Evolutionary conservation across 2,329 filamentous ascomycete genomes (phyloP).

Genomic region (Ceratocystis huliohia): DNA sequence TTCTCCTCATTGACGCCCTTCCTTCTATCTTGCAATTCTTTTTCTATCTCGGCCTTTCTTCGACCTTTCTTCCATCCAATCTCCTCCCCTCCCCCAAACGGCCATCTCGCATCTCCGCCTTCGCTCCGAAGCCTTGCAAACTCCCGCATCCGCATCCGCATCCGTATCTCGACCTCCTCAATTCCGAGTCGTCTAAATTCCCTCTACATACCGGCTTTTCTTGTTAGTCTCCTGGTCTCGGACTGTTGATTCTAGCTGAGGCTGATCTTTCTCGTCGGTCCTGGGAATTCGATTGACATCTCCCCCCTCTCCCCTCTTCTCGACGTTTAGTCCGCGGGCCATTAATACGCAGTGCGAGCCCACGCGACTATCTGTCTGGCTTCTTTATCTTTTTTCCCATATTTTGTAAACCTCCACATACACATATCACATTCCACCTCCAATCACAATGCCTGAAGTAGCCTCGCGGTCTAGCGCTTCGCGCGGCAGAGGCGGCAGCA

Average conservation of each 20-base stretch:
- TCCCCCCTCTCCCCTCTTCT: constrained; percentile 9
- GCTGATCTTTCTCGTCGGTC: too few species aligned
- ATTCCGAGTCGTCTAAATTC: constrained; percentile 10
- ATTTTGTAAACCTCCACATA: constrained; percentile 27
- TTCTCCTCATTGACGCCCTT: too few species aligned
- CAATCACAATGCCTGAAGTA: constrained; percentile 72
- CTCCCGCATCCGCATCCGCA: too few species aligned
- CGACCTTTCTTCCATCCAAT: not conserved
- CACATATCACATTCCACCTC: constrained; percentile 24
- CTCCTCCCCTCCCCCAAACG: constrained; percentile 1
- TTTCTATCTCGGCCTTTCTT: not conserved
- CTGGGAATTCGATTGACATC: too few species aligned
- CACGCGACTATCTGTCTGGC: constrained; percentile 25
- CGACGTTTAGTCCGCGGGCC: constrained; percentile 20
- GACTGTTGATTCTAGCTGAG: too few species aligned
- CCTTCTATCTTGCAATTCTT: not conserved
- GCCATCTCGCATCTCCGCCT: too few species aligned
- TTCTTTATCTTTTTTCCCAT: constrained; percentile 15
- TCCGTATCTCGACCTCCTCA: constrained; percentile 25
- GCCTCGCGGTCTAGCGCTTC: constrained; percentile 68
- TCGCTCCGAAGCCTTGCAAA: too few species aligned
- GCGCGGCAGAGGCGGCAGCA: constrained; percentile 81
- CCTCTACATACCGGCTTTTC: too few species aligned
- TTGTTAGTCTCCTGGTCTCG: too few species aligned
- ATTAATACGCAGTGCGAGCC: constrained; percentile 23